A percentile compares a stretch with the other conserved stretches of the same genome.
phyloP scores from a whole-genome alignment of 345 rosid species.

The Passiflora organensis region DNA sequence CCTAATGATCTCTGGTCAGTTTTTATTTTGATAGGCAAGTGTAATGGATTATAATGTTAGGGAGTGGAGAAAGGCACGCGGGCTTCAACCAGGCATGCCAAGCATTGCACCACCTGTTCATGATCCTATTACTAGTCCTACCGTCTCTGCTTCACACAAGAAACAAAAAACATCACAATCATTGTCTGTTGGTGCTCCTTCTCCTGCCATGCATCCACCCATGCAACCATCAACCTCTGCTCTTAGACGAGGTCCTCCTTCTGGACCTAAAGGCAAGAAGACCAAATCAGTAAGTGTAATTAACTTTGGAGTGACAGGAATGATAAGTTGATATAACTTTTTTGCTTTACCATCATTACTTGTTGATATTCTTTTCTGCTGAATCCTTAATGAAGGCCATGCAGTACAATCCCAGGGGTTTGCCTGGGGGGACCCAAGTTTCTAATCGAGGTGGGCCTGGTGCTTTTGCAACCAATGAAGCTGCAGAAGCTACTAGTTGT shows the following conservation, averaged over 20 bases:
- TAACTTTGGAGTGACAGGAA: background rate
- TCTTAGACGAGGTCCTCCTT: constrained; percentile 61
- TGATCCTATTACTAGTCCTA: constrained; percentile 70
- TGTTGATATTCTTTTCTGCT: constrained; percentile 26
- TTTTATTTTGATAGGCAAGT: constrained; percentile 19
- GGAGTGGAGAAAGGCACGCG: constrained; percentile 88
- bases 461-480: constrained; percentile 49
- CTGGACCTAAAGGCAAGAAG: constrained; percentile 70
- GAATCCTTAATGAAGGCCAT: constrained; percentile 44
- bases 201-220: constrained; percentile 66
- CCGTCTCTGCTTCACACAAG: constrained; percentile 82
- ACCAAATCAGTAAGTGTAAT: constrained; percentile 68
- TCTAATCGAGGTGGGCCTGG: constrained; percentile 41
- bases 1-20: constrained; percentile 15
- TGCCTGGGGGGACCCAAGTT: constrained; percentile 61
- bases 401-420: constrained; percentile 65
- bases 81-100: constrained; percentile 56
- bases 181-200: constrained; percentile 67
- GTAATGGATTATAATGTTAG: constrained; percentile 36
- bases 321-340: constrained; percentile 1
- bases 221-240: constrained; percentile 83
- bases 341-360: constrained; percentile 7
- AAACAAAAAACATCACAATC: constrained; percentile 84
- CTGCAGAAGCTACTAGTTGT: constrained; percentile 55
- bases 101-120: constrained; percentile 56